Base-by-base conservation (phyloP, 257 asterid genomes). In the Nicotiana sylvestris region DNA sequence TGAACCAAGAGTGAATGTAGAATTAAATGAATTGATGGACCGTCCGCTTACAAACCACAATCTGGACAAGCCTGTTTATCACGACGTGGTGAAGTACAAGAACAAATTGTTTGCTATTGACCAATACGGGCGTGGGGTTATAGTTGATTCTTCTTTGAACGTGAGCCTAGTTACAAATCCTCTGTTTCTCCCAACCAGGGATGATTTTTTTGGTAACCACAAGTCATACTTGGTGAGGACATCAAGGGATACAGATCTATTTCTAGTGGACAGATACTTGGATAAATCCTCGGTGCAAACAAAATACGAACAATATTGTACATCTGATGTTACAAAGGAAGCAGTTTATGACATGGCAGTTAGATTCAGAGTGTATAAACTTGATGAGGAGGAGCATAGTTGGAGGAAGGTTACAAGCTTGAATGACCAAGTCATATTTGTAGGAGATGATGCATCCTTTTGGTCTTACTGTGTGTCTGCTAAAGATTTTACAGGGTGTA, bases 51-150 rank as follows among this genome's bases (percentile, higher is more conserved):
- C 61, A 46, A 18, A 29, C 39, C 79, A 72, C 21, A 72, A 72
- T 56, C 61, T 72, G 79, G 49, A 46, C 60, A 72, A 72, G 61
- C 37, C 79, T 25, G 32, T 21, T 72, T 72, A 72, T 72, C 61
- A 72, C 49, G 61, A 72, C 7, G 61, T 72, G 79, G 79, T 72
- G 79, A 72, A 72, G 61, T 72, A 72, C 10, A 72, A 46, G 60
- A n/a, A 72, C 18, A 72, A 46, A 21, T 72, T 37, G 60, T 46
- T 27, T 7, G 37, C 79, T 72, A 6, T 72, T 25, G 79, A 72
- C 49, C 79, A 72, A 46, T 21, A 72, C 32, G 79, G 79, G 25
- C 25, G 61, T 25, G 25, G 37, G 7, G 25, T 72, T 46, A 46
- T 72, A 32, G 21, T 72, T 37, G 79, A 72, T 46, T 72, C 39